A percentile compares a stretch with the other conserved stretches of the same genome.
phyloP scores from a whole-genome alignment of 768 basidiomycete genomes.

The Suillus brevipes region DNA sequence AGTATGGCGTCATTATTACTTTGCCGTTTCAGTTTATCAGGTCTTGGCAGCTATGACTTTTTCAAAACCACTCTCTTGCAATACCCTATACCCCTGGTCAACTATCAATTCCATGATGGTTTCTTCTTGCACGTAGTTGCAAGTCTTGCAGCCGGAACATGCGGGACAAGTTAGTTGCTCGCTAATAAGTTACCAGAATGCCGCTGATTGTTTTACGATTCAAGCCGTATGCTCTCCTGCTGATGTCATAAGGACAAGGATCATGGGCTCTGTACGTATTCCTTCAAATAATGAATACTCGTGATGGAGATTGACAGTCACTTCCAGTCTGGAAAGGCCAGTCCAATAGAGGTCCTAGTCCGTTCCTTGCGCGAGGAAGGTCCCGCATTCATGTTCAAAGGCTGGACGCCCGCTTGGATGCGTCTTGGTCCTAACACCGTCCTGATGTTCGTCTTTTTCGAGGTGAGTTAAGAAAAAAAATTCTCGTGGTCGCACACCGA shows the following conservation, averaged over 20 bases:
- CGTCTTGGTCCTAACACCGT: constrained; percentile 84
- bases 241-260: constrained; percentile 72
- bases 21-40: neutral
- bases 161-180: constrained; percentile 67
- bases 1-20: constrained; percentile 33
- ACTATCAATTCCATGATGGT: constrained; percentile 65
- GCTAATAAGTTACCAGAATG: neutral
- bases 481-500: neutral
- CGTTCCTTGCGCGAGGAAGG: constrained; percentile 73
- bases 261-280: constrained; percentile 70
- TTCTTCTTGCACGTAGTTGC: constrained; percentile 66
- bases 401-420: constrained; percentile 88
- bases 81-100: constrained; percentile 50
- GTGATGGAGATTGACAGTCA: constrained; percentile 5
- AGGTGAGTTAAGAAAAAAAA: constrained; percentile 44
- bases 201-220: neutral
- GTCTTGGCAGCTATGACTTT: constrained; percentile 62
- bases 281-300: neutral
- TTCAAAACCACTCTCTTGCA: constrained; percentile 63
- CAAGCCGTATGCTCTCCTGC: constrained; percentile 77
- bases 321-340: constrained; percentile 50
- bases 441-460: constrained; percentile 82
- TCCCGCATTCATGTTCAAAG: constrained; percentile 77
- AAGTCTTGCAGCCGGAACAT: constrained; percentile 68
- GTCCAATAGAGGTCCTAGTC: constrained; percentile 51